phyloP scores from a whole-genome alignment of 352 stramenopile species.

The Pythium myriotylum region DNA sequence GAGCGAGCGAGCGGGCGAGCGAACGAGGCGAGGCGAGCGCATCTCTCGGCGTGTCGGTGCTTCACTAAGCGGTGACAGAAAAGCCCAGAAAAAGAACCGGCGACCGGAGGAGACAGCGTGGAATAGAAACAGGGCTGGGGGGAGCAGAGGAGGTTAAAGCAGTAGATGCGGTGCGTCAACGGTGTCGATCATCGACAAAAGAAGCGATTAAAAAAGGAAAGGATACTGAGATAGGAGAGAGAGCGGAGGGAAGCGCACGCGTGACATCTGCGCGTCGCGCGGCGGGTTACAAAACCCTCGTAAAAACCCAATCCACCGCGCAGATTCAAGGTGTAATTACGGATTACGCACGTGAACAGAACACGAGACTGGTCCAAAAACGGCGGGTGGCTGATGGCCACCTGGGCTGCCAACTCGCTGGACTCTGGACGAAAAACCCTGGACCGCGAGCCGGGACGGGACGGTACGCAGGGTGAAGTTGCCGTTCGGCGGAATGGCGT shows the following conservation, averaged over 20 bases:
- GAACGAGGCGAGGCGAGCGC: too few relatives aligned
- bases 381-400: not conserved
- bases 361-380: conserved; percentile 2
- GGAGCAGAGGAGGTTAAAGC: too few relatives aligned
- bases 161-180: not conserved
- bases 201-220: not conserved
- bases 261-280: conserved; percentile 3
- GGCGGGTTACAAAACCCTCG: not conserved
- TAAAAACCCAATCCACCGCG: conserved; percentile 10
- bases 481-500: not conserved
- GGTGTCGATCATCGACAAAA: not conserved
- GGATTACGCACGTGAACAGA: conserved; percentile 4
- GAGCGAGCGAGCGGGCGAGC: too few relatives aligned
- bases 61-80: not conserved
- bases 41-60: conserved; percentile 13
- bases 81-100: not conserved
- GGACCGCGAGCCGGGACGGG: not conserved
- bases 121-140: not conserved
- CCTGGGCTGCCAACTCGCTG: too few relatives aligned
- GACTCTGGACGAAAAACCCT: too few relatives aligned
- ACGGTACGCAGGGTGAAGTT: not conserved
- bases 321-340: conserved; percentile 24
- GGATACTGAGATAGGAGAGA: not conserved
- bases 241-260: not conserved
- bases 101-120: not conserved